phyloP scores from a whole-genome alignment of 306 rosid genomes.

The Acmispon strigosus region DNA sequence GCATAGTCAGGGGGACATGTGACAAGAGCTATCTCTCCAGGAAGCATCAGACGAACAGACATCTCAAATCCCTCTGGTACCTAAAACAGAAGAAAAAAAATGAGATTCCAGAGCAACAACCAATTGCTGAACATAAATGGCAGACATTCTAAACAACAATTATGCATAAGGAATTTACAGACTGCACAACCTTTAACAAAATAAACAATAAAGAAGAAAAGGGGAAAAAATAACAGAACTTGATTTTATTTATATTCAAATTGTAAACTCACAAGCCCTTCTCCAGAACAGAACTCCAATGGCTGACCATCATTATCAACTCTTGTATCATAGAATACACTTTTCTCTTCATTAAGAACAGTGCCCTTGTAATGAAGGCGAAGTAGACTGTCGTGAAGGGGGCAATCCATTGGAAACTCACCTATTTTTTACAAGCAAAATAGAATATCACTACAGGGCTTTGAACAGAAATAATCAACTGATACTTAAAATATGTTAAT shows the following conservation, averaged over 20 bases:
- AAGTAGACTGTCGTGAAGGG: constrained; percentile 93
- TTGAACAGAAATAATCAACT: not conserved
- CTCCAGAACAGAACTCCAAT: constrained; percentile 90
- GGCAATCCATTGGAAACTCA: constrained; percentile 99
- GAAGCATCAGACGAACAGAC: constrained; percentile 91
- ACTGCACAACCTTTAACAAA: constrained; percentile 2
- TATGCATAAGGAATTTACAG: not conserved
- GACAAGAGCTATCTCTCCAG: constrained; percentile 84
- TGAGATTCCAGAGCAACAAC: not conserved
- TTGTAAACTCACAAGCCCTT: constrained; percentile 82
- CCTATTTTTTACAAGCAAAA: constrained; percentile 47
- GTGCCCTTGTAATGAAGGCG: constrained; percentile 89
- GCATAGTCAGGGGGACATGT: constrained; percentile 97
- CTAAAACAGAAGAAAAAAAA: constrained; percentile 32
- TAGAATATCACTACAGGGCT: constrained; percentile 14
- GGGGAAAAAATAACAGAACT: not conserved
- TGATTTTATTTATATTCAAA: constrained; percentile 13
- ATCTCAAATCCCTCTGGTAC: constrained; percentile 96
- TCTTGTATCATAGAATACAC: constrained; percentile 73
- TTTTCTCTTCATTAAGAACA: constrained; percentile 59
- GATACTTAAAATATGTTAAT: not conserved
- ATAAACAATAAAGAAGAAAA: not conserved
- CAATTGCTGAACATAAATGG: not conserved
- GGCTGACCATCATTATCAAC: constrained; percentile 82
- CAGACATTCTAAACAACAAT: not conserved